A percentile compares a stretch with the other conserved stretches of the same genome.
Conservation (phyloP, 169 alveolate genomes). For the Condylostoma magnum region DNA sequence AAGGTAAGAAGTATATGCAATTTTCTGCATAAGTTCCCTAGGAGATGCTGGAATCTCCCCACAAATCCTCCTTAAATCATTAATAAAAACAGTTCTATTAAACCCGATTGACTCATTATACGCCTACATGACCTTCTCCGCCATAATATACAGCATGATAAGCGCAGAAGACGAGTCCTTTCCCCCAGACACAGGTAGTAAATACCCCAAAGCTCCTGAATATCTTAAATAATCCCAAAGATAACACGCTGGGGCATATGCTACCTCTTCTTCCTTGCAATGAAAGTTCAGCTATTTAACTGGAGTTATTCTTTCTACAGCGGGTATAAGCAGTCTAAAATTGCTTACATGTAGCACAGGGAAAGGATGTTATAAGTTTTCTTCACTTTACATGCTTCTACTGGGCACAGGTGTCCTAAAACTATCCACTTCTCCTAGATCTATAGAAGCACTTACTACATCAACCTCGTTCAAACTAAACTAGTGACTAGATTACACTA, state of each 20-base stretch:
- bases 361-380: neutral
- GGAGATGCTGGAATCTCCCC: conserved; percentile 59
- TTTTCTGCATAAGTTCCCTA: conserved; percentile 62
- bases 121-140: conserved; percentile 2
- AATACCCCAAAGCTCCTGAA: conserved; percentile 85
- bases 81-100: neutral
- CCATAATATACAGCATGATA: conserved; percentile 25
- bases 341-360: neutral
- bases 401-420: conserved; percentile 28
- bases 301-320: neutral
- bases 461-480: conserved; percentile 52
- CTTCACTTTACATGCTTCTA: conserved; percentile 13
- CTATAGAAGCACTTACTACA: conserved; percentile 58
- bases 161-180: conserved; percentile 68
- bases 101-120: conserved; percentile 1
- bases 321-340: neutral
- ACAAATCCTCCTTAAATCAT: conserved; percentile 45
- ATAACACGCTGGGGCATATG: conserved; percentile 76
- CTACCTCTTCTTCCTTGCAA: conserved; percentile 55
- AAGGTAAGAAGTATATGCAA: conserved; percentile 68
- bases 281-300: neutral
- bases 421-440: conserved; percentile 69
- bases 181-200: conserved; percentile 90
- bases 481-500: conserved; percentile 43
- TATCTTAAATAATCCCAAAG: conserved; percentile 87